These are phyloP conservation scores for Simmondsia chinensis DNA, from an alignment of 148 eudicot species.

Conservation along the genomic window DNA sequence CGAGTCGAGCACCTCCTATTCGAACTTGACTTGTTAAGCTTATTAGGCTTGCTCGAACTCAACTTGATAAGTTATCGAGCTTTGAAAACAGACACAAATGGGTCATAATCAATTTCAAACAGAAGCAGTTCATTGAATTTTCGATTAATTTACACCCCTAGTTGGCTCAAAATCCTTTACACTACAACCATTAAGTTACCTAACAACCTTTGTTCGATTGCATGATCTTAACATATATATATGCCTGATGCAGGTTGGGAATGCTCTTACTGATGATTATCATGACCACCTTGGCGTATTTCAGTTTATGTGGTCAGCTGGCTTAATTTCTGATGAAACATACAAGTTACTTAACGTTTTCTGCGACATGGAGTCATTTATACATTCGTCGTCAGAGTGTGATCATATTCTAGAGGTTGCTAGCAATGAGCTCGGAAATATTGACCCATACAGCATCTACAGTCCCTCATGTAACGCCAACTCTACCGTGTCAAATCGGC, in stretches of 20 bases:
- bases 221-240: too few relatives aligned
- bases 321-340: conserved; percentile 87
- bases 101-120: too few relatives aligned
- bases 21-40: too few relatives aligned
- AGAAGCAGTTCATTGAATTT: too few relatives aligned
- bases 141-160: too few relatives aligned
- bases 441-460: conserved; percentile 87
- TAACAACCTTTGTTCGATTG: too few relatives aligned
- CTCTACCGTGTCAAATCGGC: conserved; percentile 27
- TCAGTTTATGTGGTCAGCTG: conserved; percentile 93
- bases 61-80: too few relatives aligned
- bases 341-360: conserved; percentile 55
- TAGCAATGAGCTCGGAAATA: conserved; percentile 60
- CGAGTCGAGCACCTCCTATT: too few relatives aligned
- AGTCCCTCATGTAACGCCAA: conserved; percentile 86
- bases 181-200: too few relatives aligned
- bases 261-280: conserved; percentile 80
- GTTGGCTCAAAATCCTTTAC: too few relatives aligned
- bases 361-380: conserved; percentile 58
- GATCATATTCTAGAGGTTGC: conserved; percentile 42
- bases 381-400: conserved; percentile 52
- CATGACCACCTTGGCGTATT: conserved; percentile 74
- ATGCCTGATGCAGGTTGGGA: conserved; percentile 64
- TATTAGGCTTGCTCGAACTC: too few relatives aligned
- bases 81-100: too few relatives aligned